These are phyloP conservation scores for Oleoguttula mirabilis DNA, from an alignment of 495 filamentous ascomycete species.

Conservation along the genomic window DNA sequence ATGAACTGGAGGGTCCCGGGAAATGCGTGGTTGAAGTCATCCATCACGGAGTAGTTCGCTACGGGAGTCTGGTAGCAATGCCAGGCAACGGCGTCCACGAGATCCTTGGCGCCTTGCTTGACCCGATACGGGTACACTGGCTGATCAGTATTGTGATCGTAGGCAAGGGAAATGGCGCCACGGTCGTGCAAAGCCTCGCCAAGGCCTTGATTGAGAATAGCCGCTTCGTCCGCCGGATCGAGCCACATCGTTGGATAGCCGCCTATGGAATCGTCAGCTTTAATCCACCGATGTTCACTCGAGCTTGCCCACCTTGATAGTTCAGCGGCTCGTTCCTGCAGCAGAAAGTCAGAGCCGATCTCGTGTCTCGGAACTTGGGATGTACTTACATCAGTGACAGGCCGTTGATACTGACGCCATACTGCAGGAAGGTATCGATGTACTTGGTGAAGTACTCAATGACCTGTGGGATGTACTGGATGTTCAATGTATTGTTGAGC, in stretches of 20 bases:
- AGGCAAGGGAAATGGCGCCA: conserved; percentile 36
- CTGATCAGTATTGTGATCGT: conserved; percentile 46
- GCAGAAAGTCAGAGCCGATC: too few species aligned
- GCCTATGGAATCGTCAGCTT: conserved; percentile 8
- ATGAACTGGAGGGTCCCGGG: conserved; percentile 41
- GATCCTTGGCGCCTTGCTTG: conserved; percentile 32
- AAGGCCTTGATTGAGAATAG: conserved; percentile 33
- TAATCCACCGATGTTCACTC: too few species aligned
- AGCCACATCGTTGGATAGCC: conserved; percentile 46
- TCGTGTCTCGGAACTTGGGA: too few species aligned
- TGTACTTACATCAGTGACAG: conserved; percentile 46
- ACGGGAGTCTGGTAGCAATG: conserved; percentile 40
- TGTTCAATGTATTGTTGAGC: conserved; percentile 26
- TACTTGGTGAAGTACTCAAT: conserved; percentile 47
- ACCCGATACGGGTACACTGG: conserved; percentile 39
- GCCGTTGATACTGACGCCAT: conserved; percentile 39
- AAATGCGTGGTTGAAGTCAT: conserved; percentile 36
- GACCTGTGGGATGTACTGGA: conserved; percentile 35
- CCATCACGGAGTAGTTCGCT: conserved; percentile 41
- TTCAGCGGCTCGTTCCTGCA: conserved; percentile 50
- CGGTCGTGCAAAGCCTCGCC: conserved; percentile 8
- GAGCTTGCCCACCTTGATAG: conserved; percentile 24
- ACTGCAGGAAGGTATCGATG: conserved; percentile 37
- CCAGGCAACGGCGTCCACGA: conserved; percentile 41
- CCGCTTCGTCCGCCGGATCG: conserved; percentile 35